These are phyloP conservation scores for Hydrangea macrophylla DNA, from an alignment of 148 eudicot species.

Conservation along the genomic window DNA sequence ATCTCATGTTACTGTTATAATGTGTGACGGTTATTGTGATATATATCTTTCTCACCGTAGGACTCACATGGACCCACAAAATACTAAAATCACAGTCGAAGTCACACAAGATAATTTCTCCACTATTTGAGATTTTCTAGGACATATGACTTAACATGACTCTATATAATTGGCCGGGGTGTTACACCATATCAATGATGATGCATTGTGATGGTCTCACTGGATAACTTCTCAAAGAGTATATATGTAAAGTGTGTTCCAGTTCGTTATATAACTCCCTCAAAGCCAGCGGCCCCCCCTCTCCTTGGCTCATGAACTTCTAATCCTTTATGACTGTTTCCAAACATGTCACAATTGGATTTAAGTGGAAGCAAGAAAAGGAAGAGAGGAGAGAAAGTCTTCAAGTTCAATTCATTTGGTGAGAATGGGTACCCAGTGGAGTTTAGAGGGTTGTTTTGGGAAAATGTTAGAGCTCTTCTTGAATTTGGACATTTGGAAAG, in stretches of 20 bases:
- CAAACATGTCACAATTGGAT: slow-evolving; percentile 29
- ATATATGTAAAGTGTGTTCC: slow-evolving; percentile 5
- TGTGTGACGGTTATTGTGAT: too few species aligned
- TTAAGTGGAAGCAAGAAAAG: slow-evolving; percentile 55
- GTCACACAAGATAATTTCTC: too few species aligned
- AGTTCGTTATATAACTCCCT: slow-evolving; percentile 12
- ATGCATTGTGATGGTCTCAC: too few species aligned
- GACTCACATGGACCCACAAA: too few species aligned
- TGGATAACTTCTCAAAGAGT: too few species aligned
- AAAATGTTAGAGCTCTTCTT: slow-evolving; percentile 58
- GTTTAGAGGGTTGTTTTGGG: slow-evolving; percentile 55
- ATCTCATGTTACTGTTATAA: too few species aligned
- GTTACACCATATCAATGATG: too few species aligned
- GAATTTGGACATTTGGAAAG: slow-evolving; percentile 69
- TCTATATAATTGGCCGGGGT: too few species aligned
- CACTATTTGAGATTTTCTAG: too few species aligned
- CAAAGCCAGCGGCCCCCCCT: neutral
- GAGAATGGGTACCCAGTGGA: slow-evolving; percentile 70
- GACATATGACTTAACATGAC: too few species aligned
- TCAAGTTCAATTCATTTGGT: slow-evolving; percentile 73
- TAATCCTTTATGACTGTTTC: neutral
- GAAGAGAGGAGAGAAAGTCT: slow-evolving; percentile 64
- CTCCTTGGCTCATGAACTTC: neutral
- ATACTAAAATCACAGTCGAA: too few species aligned
- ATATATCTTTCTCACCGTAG: too few species aligned